Evolutionary conservation across 768 basidiomycete genomes (phyloP).

Genomic region (Rhodotorula babjevae): DNA sequence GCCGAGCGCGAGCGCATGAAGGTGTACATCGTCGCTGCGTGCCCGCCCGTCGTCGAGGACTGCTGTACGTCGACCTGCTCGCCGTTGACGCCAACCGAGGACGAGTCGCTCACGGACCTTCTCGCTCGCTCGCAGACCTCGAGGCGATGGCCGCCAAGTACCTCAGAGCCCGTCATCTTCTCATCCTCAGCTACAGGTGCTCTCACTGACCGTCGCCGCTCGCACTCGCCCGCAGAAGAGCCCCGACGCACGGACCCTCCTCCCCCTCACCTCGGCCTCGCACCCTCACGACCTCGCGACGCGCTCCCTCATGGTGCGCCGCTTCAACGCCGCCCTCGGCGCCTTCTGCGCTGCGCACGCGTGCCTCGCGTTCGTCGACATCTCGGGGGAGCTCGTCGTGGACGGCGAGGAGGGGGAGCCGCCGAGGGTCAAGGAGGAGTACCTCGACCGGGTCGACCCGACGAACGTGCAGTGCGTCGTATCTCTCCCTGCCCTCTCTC

Average conservation of each 20-base stretch:
- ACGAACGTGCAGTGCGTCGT: conserved; percentile 21
- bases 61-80: background rate
- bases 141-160: conserved; percentile 17
- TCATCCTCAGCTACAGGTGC: too few species aligned
- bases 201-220: background rate
- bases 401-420: background rate
- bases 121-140: conserved; percentile 7
- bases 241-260: background rate
- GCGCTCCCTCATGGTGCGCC: conserved; percentile 7
- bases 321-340: conserved; percentile 19
- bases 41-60: conserved; percentile 28
- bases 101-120: too few species aligned
- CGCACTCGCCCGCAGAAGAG: background rate
- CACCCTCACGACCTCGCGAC: conserved; percentile 20
- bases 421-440: background rate
- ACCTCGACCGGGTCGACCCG: conserved; percentile 5
- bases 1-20: background rate
- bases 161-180: background rate
- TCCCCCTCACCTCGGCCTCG: background rate
- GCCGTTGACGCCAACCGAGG: background rate
- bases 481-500: background rate
- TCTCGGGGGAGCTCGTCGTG: conserved; percentile 2
- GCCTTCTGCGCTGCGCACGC: conserved; percentile 17
- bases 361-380: conserved; percentile 26
- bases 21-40: conserved; percentile 15